phyloP scores from a whole-genome alignment of 2,329 filamentous ascomycete species.

The Ceratocystis eucalypticola region DNA sequence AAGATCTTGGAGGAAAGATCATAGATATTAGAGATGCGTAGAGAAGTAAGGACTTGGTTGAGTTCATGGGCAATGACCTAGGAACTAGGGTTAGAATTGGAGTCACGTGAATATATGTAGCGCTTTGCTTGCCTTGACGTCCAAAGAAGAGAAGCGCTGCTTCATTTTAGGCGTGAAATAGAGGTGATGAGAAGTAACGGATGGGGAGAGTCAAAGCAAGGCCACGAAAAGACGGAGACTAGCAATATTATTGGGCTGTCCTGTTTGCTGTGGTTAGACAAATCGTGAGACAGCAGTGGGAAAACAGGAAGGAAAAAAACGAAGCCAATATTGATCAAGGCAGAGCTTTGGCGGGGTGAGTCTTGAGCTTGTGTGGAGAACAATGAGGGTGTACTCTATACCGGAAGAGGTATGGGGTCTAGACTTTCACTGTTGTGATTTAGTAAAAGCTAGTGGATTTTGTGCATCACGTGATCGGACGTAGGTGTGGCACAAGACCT shows the following conservation, averaged over 20 bases:
- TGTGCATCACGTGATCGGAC: too few relatives aligned
- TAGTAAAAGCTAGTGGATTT: neutral
- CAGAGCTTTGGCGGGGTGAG: neutral
- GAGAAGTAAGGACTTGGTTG: conserved; percentile 55
- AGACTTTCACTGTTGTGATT: neutral
- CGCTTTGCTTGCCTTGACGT: conserved; percentile 46
- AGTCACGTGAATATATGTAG: neutral
- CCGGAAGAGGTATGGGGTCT: too few relatives aligned
- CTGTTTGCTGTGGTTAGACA: neutral
- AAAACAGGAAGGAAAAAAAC: neutral
- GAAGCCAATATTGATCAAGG: neutral
- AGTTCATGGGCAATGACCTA: conserved; percentile 94
- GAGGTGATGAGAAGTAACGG: neutral
- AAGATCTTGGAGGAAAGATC: conserved; percentile 93
- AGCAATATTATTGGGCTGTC: too few relatives aligned
- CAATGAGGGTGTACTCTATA: neutral
- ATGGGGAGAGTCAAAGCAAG: neutral
- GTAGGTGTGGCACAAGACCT: too few relatives aligned
- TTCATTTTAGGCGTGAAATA: conserved; percentile 44
- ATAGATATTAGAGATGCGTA: conserved; percentile 88
- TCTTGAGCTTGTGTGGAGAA: conserved; percentile 1
- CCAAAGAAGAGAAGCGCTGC: conserved; percentile 66
- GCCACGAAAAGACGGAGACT: neutral
- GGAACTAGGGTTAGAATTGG: conserved; percentile 12
- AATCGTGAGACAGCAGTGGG: neutral